Percentiles rank a stretch among this genome's conserved stretches.
phyloP scores from a whole-genome alignment of 2,329 filamentous ascomycete species.

The Ceratocystis cubensis region DNA sequence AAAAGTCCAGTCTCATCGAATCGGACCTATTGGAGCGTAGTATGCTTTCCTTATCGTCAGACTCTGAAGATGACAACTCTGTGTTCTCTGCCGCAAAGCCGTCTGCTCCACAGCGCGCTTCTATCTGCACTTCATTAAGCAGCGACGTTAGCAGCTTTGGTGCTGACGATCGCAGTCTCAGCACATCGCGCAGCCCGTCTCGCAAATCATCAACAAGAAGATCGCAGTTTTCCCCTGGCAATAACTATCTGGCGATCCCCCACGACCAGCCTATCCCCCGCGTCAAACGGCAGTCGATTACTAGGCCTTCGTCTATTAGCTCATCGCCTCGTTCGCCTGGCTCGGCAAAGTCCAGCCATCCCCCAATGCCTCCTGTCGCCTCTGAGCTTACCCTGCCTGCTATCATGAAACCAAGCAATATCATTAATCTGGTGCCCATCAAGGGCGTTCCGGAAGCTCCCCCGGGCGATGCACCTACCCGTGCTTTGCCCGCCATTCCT shows the following conservation, averaged over 20 bases:
- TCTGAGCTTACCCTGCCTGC: conserved; percentile 5
- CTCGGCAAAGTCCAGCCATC: conserved; percentile 10
- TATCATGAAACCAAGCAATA: conserved; percentile 5
- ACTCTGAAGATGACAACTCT: conserved; percentile 40
- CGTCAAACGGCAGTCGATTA: conserved; percentile 25
- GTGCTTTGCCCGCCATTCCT: conserved; percentile 15
- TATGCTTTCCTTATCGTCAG: conserved; percentile 44
- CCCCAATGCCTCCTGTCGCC: conserved; percentile 8
- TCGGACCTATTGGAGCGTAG: conserved; percentile 44
- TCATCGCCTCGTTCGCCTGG: conserved; percentile 25
- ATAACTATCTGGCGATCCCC: conserved; percentile 35
- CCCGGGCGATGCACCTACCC: conserved; percentile 16
- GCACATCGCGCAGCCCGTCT: conserved; percentile 21
- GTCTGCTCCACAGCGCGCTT: conserved; percentile 17
- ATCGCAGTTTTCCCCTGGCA: conserved; percentile 32
- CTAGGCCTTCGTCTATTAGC: conserved; percentile 23
- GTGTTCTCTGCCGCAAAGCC: conserved; percentile 18
- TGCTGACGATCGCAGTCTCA: conserved; percentile 15
- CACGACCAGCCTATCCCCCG: conserved; percentile 21
- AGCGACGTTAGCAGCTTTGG: conserved; percentile 17
- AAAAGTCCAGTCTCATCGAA: conserved; percentile 35
- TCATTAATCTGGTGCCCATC: conserved; percentile 13
- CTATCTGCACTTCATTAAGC: conserved; percentile 19
- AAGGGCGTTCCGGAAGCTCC: conserved; percentile 9
- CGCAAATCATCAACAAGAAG: conserved; percentile 31